Conservation (phyloP, 306 rosid species). For the Vigna angularis region DNA sequence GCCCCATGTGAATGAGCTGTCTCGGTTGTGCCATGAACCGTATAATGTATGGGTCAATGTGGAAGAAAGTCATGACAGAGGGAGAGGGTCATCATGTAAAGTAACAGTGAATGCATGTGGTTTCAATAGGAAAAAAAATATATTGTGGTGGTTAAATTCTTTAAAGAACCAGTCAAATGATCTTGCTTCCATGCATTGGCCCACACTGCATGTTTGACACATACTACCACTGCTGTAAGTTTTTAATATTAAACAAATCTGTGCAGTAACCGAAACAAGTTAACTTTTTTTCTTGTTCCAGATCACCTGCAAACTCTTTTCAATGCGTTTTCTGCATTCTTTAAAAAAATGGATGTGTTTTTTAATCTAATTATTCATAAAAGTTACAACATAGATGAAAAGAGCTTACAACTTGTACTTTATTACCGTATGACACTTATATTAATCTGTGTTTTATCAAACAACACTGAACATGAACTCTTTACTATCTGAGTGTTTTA, state of each 20-base stretch:
- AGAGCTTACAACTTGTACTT: too few relatives aligned
- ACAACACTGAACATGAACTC: not conserved
- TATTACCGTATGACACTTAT: not conserved
- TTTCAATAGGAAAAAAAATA: constrained; percentile 22
- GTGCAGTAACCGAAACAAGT: not conserved
- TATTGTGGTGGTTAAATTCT: constrained; percentile 35
- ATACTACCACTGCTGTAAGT: constrained; percentile 36
- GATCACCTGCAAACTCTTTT: not conserved
- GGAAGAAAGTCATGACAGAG: constrained; percentile 52
- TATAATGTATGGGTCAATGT: constrained; percentile 52
- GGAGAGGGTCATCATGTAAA: constrained; percentile 52
- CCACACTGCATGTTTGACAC: constrained; percentile 47
- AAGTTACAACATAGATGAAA: too few relatives aligned
- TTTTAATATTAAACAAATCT: not conserved
- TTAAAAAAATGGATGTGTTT: not conserved
- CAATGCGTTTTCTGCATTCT: not conserved
- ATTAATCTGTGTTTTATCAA: constrained; percentile 11
- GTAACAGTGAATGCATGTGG: constrained; percentile 68
- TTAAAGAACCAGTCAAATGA: constrained; percentile 43
- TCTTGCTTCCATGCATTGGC: constrained; percentile 33
- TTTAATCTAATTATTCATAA: not conserved
- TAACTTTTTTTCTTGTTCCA: not conserved
- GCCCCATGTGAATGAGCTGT: constrained; percentile 93
- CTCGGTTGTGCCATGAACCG: constrained; percentile 50
- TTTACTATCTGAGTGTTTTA: not conserved